Evolutionary conservation across 2,329 filamentous ascomycete species (phyloP).

Genomic region (Aspergillus clavatus): DNA sequence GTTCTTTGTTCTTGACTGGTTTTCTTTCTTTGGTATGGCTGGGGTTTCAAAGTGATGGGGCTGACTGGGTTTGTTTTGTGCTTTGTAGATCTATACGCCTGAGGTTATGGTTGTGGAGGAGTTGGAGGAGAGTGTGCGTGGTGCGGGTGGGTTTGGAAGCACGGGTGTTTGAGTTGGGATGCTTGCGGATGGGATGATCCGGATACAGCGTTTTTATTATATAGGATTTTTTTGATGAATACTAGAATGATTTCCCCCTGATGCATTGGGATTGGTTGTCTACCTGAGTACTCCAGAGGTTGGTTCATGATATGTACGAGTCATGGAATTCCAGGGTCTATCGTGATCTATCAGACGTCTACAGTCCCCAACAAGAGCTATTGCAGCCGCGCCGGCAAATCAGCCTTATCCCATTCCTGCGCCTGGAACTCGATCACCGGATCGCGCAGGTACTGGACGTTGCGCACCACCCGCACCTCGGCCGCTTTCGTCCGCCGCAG

Average conservation of each 20-base stretch:
- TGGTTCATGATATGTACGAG: neutral
- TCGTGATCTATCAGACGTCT: neutral
- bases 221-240: no score
- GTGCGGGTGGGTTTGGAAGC: slow-evolving; percentile 86
- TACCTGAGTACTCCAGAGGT: no score
- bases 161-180: slow-evolving; percentile 53
- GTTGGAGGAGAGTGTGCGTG: slow-evolving; percentile 84
- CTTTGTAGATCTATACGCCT: slow-evolving; percentile 85
- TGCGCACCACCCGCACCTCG: slow-evolving; percentile 78
- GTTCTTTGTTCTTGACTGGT: neutral
- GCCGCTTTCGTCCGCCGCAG: slow-evolving; percentile 75
- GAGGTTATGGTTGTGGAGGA: slow-evolving; percentile 85
- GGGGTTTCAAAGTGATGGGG: no score
- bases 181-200: neutral
- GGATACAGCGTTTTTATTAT: no score
- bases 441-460: slow-evolving; percentile 61
- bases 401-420: slow-evolving; percentile 33
- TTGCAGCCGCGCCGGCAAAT: slow-evolving; percentile 20
- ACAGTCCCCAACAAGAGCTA: slow-evolving; percentile 6
- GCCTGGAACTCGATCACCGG: slow-evolving; percentile 63
- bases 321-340: neutral
- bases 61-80: no score
- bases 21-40: no score
- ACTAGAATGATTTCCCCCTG: no score
- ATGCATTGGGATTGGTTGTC: no score